Base-by-base conservation (phyloP, 768 basidiomycete genomes). In the Neoboletus subvelutipes region DNA sequence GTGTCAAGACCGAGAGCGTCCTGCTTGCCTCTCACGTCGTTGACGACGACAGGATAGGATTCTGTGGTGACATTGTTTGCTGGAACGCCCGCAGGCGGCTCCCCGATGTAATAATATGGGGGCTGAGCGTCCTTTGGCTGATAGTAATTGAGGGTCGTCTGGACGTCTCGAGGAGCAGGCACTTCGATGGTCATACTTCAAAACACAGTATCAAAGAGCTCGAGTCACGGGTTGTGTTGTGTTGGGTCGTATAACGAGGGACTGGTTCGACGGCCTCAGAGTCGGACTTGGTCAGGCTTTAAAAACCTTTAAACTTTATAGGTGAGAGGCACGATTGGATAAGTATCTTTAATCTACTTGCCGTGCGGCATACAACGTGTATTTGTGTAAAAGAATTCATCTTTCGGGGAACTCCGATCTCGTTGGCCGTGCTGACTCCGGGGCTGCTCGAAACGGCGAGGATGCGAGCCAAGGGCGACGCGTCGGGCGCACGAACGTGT, bases 81-180 rank as follows among this genome's bases (percentile, higher is more conserved):
- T 51, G 45, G 71, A 40, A 58, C 51, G 12, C 67, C 68, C 13
- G 57, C 64, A 2, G 64, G 68, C 0, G 67, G 66, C 7, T 59
- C 53, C 22, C 57, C 36, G 6, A 17, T 17, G 36, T 37, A 76
- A 37, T 63, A 62, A 61, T 66, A 75, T 1, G 76, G 71, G 2
- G 60, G 8, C 52, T 75, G 67, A 43, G 57, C 61, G 13, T 63
- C 58, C 17, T 46, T 52, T 1, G 71, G 66, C 0, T 36, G 54
- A 60, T 67, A 75, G 64, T 12, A n/a, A n/a, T n/a, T n/a, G n/a
- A n/a, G n/a, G n/a, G 64, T 69, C 39, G 73, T 74, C 28, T 60
- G 65, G 11, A 75, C 68, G 62, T 75, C 70, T 50, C 64, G 72
- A 20, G 72, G 67, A 34, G 63, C 36, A 29, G 68, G 64, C 1